phyloP scores from a whole-genome alignment of 139 green algal species.

The Spirogloea muscicola region DNA sequence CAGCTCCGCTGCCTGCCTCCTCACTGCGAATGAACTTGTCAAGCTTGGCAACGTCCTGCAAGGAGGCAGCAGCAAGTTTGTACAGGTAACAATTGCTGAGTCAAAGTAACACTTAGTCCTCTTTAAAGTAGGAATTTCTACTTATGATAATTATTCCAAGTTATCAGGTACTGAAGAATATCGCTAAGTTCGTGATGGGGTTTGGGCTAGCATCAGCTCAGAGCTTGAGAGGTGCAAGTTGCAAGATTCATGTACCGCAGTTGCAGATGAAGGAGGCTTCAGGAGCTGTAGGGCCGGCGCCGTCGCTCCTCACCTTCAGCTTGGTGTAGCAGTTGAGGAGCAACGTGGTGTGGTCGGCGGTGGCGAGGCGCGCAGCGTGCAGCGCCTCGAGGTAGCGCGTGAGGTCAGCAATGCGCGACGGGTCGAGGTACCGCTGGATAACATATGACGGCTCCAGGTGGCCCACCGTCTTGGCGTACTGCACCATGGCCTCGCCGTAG shows the following conservation, averaged over 20 bases:
- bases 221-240: no score
- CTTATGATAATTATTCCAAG: no score
- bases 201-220: no score
- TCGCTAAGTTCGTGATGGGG: no score
- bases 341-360: slow-evolving; percentile 89
- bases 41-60: slow-evolving; percentile 73
- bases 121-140: no score
- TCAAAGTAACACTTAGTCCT: no score
- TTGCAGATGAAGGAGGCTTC: no score
- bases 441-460: slow-evolving; percentile 90
- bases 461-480: slow-evolving; percentile 50
- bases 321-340: slow-evolving; percentile 79
- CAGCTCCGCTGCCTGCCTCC: not conserved
- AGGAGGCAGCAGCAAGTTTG: not conserved
- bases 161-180: no score
- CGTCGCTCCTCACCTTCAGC: slow-evolving; percentile 35
- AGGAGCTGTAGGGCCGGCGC: no score
- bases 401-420: slow-evolving; percentile 81
- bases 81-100: no score
- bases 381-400: slow-evolving; percentile 85
- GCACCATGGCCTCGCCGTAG: slow-evolving; percentile 83
- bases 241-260: no score
- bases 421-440: slow-evolving; percentile 86
- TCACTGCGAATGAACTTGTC: slow-evolving; percentile 50
- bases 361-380: slow-evolving; percentile 67